These are phyloP conservation scores for Chaetomium globosum DNA, from an alignment of 2,329 filamentous ascomycete species.

Conservation along the genomic window DNA sequence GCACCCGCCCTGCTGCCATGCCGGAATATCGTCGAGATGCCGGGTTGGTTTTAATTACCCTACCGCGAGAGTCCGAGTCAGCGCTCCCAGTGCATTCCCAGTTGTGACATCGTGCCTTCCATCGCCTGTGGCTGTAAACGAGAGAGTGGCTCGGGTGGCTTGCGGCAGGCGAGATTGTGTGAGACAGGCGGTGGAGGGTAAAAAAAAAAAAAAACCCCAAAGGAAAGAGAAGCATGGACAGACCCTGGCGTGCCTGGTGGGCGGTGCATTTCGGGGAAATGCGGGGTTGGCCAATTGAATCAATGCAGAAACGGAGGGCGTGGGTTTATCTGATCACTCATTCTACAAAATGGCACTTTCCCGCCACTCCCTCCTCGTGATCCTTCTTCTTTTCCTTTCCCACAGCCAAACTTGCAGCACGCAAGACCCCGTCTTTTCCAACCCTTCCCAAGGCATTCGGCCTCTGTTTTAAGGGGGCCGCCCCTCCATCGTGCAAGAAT, in stretches of 20 bases:
- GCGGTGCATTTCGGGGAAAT: background rate
- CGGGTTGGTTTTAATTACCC: background rate
- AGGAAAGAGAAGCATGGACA: background rate
- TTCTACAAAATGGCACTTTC: conserved; percentile 7
- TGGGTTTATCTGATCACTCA: conserved; percentile 1
- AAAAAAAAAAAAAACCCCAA: too few species aligned
- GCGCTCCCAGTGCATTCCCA: too few species aligned
- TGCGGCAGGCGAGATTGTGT: background rate
- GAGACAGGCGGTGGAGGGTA: background rate
- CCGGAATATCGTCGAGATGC: background rate
- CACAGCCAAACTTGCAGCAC: conserved; percentile 11
- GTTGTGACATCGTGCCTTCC: background rate
- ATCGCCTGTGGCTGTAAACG: background rate
- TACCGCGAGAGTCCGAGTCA: background rate
- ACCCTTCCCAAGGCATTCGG: conserved; percentile 29
- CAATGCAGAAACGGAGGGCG: conserved; percentile 1
- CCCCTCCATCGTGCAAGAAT: conserved; percentile 39
- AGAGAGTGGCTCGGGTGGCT: background rate
- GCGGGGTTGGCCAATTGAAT: background rate
- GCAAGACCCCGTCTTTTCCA: conserved; percentile 6
- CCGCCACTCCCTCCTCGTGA: background rate
- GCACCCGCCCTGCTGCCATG: too few species aligned
- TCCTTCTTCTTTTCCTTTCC: background rate
- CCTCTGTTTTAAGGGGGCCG: conserved; percentile 40
- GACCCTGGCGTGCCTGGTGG: background rate